Evolutionary conservation across 306 rosid species (phyloP).

Genomic region (Rubus idaeus): DNA sequence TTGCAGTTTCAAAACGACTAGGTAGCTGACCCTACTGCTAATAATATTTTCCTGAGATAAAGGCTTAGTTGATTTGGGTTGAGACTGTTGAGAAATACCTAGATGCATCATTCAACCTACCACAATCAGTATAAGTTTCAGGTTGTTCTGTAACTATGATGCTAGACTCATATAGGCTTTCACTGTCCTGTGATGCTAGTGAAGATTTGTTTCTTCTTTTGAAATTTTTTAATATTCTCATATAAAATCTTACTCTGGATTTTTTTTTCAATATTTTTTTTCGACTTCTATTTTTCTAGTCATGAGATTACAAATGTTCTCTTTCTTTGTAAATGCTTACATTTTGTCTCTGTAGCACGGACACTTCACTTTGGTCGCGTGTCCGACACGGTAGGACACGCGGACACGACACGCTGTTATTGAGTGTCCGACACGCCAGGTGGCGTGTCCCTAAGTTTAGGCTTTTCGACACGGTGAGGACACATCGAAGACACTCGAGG

Average conservation of each 20-base stretch:
- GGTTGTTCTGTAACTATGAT: not conserved
- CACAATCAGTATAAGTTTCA: too few relatives aligned
- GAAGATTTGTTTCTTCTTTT: not conserved
- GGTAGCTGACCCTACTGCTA: not conserved
- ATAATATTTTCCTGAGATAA: not conserved
- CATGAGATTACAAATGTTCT: not conserved
- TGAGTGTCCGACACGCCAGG: too few relatives aligned
- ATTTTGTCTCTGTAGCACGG: too few relatives aligned
- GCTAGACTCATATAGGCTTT: not conserved
- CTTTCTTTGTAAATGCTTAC: not conserved
- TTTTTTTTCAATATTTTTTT: not conserved
- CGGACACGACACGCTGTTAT: too few relatives aligned
- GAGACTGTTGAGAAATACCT: not conserved
- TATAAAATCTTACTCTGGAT: not conserved
- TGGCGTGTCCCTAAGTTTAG: too few relatives aligned
- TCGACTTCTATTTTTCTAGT: not conserved
- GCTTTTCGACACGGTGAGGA: too few relatives aligned
- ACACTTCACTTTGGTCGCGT: too few relatives aligned
- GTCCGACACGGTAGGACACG: too few relatives aligned
- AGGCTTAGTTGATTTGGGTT: conserved; percentile 1
- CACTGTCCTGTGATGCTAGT: not conserved
- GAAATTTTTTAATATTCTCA: not conserved
- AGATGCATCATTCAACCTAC: not conserved
- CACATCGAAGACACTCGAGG: too few relatives aligned
- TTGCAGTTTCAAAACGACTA: not conserved